Percentiles rank a stretch among this genome's conserved stretches.
These are phyloP conservation scores for Catenaria anguillulae DNA, from an alignment of 371 early-diverging fungal genomes.

Conservation along the genomic window DNA sequence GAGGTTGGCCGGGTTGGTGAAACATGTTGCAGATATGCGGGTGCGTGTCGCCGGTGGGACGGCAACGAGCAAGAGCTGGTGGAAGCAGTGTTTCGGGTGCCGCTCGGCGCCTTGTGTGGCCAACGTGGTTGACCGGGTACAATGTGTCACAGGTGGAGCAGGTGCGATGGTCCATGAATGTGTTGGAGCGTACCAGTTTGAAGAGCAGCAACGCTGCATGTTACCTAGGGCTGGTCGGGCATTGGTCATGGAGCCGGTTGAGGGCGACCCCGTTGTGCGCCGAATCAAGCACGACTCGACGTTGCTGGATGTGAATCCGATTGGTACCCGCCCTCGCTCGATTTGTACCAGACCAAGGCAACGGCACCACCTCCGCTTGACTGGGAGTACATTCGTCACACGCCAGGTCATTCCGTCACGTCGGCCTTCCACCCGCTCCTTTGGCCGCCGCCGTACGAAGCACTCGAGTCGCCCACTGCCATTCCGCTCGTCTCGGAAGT, in stretches of 20 bases:
- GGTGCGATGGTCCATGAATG: not conserved
- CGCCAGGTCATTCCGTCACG: not conserved
- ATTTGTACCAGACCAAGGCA: not conserved
- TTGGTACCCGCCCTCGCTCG: not conserved
- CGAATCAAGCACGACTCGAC: not conserved
- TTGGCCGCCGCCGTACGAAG: not conserved
- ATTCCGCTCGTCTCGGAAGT: not conserved
- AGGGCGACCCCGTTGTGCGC: not conserved
- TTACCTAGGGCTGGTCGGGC: no score
- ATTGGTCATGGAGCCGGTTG: not conserved
- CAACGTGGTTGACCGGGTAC: not conserved
- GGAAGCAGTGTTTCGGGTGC: no score
- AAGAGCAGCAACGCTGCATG: no score
- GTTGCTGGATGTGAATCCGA: not conserved
- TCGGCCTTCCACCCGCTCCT: not conserved
- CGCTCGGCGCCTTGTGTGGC: not conserved
- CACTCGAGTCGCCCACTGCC: not conserved
- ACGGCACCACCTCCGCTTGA: not conserved
- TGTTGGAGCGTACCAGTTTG: not conserved
- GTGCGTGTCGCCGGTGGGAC: not conserved
- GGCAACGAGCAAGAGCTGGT: no score
- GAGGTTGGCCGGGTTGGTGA: not conserved
- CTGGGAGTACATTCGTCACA: not conserved
- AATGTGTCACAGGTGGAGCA: not conserved
- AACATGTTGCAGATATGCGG: not conserved